Percentiles rank a stretch among this genome's conserved stretches.
phyloP scores from a whole-genome alignment of 2,329 filamentous ascomycete genomes.

The Fusarium clavum region DNA sequence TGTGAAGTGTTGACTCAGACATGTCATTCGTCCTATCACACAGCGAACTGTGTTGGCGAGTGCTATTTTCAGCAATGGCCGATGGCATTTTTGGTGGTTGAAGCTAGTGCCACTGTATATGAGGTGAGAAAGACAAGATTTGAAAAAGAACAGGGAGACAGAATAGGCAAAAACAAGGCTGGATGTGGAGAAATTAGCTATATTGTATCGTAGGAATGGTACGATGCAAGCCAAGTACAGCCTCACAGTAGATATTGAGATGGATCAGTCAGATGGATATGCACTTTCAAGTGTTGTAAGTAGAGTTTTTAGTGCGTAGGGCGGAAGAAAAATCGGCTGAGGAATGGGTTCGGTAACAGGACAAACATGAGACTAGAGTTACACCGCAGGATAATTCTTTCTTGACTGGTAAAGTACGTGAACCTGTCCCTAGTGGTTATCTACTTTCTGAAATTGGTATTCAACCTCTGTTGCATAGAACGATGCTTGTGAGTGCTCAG shows the following conservation, averaged over 20 bases:
- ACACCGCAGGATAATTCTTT: constrained; percentile 21
- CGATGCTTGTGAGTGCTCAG: background rate
- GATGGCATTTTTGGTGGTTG: constrained; percentile 38
- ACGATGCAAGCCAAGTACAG: constrained; percentile 17
- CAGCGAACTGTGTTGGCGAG: constrained; percentile 29
- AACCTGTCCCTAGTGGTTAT: background rate
- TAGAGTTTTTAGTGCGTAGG: constrained; percentile 33
- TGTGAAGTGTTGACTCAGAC: constrained; percentile 43
- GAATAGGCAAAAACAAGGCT: constrained; percentile 16
- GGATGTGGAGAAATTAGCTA: background rate
- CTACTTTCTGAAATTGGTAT: background rate
- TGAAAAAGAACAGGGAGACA: background rate
- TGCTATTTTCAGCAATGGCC: constrained; percentile 16
- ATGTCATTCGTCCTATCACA: constrained; percentile 40
- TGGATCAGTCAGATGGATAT: background rate
- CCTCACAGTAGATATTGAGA: constrained; percentile 4
- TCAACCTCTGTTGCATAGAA: background rate
- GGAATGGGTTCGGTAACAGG: constrained; percentile 23
- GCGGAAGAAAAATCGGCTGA: constrained; percentile 39
- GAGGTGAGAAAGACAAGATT: background rate
- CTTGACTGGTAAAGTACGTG: constrained; percentile 1
- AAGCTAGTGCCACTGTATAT: constrained; percentile 6
- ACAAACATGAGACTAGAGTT: constrained; percentile 19
- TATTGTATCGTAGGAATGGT: background rate
- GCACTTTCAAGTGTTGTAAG: background rate